A percentile compares a stretch with the other conserved stretches of the same genome.
Conservation (phyloP, 768 basidiomycete species). For the Favolaschia claudopus region DNA sequence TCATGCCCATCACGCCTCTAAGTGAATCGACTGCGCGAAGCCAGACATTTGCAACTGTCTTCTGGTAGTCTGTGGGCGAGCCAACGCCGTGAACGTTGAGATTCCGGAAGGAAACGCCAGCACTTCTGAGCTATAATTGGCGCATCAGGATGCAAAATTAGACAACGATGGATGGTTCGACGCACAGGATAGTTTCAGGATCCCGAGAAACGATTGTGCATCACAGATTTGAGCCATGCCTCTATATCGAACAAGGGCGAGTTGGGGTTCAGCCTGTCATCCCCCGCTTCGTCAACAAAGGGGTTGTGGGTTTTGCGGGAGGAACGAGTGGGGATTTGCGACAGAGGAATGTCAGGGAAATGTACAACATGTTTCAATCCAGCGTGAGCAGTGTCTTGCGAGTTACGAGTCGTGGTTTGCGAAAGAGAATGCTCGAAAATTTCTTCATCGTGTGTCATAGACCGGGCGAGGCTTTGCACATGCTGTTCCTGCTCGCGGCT, state of each 20-base stretch:
- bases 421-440: neutral
- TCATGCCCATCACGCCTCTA: slow-evolving; percentile 31
- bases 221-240: slow-evolving; percentile 40
- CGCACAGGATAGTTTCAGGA: slow-evolving; percentile 34
- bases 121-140: slow-evolving; percentile 21
- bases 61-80: slow-evolving; percentile 48
- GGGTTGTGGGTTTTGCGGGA: slow-evolving; percentile 24
- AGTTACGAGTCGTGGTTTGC: neutral
- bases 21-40: slow-evolving; percentile 27
- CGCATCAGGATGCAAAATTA: neutral
- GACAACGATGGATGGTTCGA: neutral
- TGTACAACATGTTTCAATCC: too few species aligned
- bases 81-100: slow-evolving; percentile 42
- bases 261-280: slow-evolving; percentile 41
- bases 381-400: too few species aligned
- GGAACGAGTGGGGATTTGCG: neutral
- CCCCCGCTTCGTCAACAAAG: slow-evolving; percentile 37
- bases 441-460: slow-evolving; percentile 3
- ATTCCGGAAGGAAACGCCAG: slow-evolving; percentile 47
- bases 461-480: slow-evolving; percentile 8
- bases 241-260: slow-evolving; percentile 42
- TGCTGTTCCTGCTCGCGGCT: slow-evolving; percentile 15
- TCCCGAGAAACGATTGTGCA: slow-evolving; percentile 34
- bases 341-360: neutral
- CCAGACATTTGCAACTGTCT: slow-evolving; percentile 46